Evolutionary conservation across 768 basidiomycete species (phyloP), one percentile per base, ranked within the genome.

Genomic region (Sutorius australiensis): DNA sequence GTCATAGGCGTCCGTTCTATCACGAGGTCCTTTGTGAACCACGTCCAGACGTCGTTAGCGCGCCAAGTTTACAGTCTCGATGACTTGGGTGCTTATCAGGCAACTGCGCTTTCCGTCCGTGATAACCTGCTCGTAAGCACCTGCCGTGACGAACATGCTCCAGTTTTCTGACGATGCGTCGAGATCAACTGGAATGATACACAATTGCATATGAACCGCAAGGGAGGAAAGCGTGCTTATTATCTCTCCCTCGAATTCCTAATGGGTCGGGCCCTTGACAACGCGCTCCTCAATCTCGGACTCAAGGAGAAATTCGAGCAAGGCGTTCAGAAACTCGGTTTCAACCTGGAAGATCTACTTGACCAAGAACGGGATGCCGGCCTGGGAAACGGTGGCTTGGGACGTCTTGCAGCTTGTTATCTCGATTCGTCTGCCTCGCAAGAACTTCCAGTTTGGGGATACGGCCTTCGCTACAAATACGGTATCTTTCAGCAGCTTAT

Each of bases 401-500:
- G 97, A 0, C 89, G 95, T 30, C 82, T 99, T 41, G 97, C 97
- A 0, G 95, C 97, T 0, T 99, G 97, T 74, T 99, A 98, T 67
- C 83, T 97, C 48, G 95, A 98, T 66, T 92, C 89, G n/a, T 83
- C 85, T 21, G 86, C 95, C 3, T 89, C 89, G 9, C 85, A 92
- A 64, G 87, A 95, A 69, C 79, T 98, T 5, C 95, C 95, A 0
- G 81, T 92, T 21, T 98, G 94, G 93, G 95, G 95, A 41, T 98
- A 98, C 62, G 94, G 94, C 39, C 72, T 97, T 53, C 76, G 94
- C 40, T 95, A 93, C 79, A 85, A 91, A 68, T 95, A 93, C 62
- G 94, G 94, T 50, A 97, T 98, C 74, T 98, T 99, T 81, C 88
- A 94, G 72, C 84, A 89, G 72, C 80, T 93, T 55, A 92, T 98